A percentile compares a stretch with the other conserved stretches of the same genome.
These are phyloP conservation scores for Aspergillus brunneoviolaceus DNA, from an alignment of 2,329 filamentous ascomycete species.

Conservation along the genomic window DNA sequence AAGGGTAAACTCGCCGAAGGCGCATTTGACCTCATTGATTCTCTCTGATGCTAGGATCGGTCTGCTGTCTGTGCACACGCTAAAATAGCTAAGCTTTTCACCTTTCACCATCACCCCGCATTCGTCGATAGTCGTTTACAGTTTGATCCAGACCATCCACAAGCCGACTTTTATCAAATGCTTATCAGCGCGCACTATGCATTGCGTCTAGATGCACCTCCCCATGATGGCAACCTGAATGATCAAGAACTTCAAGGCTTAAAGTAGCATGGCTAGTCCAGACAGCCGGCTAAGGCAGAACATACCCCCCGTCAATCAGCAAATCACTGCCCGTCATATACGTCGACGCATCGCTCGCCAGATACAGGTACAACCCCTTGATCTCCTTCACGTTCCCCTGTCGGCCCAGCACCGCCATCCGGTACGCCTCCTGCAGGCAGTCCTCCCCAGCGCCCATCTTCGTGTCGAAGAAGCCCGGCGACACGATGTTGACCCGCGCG, in stretches of 20 bases:
- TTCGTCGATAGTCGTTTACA: too few relatives aligned
- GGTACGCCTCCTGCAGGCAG: constrained; percentile 46
- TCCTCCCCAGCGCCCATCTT: constrained; percentile 52
- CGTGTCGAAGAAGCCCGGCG: constrained; percentile 56
- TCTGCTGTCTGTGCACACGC: too few relatives aligned
- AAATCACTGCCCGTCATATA: constrained; percentile 52
- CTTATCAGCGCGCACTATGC: too few relatives aligned
- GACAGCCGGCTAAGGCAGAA: constrained; percentile 22
- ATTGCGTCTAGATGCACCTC: too few relatives aligned
- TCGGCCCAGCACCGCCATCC: constrained; percentile 50
- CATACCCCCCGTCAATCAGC: constrained; percentile 52
- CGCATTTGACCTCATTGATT: too few relatives aligned
- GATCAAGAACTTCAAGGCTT: not conserved
- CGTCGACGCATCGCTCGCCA: constrained; percentile 48
- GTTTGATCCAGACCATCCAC: too few relatives aligned
- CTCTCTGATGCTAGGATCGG: too few relatives aligned
- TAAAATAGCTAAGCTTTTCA: too few relatives aligned
- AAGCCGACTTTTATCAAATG: too few relatives aligned
- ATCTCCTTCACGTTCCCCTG: constrained; percentile 38
- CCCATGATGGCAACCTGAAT: too few relatives aligned
- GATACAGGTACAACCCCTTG: constrained; percentile 45
- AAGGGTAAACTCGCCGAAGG: too few relatives aligned
- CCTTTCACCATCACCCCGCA: too few relatives aligned
- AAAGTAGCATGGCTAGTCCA: not conserved
- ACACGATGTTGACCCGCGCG: constrained; percentile 57